phyloP scores from a whole-genome alignment of 1,139 yeast species.

The Geotrichum fermentans region DNA sequence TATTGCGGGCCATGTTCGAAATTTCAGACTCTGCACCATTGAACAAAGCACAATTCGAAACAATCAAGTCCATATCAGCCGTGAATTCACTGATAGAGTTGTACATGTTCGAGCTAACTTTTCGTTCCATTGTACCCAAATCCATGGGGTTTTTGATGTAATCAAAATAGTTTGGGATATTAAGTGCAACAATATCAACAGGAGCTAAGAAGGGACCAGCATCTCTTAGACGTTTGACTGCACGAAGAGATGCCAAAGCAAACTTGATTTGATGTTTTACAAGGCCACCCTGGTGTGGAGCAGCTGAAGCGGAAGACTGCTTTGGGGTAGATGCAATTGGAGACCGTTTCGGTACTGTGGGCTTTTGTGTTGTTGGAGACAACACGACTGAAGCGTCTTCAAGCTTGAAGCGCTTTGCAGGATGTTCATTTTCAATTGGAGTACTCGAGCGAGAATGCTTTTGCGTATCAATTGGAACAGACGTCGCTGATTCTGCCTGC shows the following conservation, averaged over 20 bases:
- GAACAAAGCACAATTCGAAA: slow-evolving; percentile 71
- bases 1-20: slow-evolving; percentile 83
- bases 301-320: not conserved
- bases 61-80: slow-evolving; percentile 82
- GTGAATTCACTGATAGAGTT: slow-evolving; percentile 61
- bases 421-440: not conserved
- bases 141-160: slow-evolving; percentile 90
- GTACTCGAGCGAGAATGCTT: slow-evolving; percentile 4
- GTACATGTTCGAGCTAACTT: slow-evolving; percentile 65
- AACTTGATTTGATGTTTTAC: slow-evolving; percentile 82
- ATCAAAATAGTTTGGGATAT: slow-evolving; percentile 86
- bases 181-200: slow-evolving; percentile 81
- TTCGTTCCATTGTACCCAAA: slow-evolving; percentile 80
- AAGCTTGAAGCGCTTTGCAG: slow-evolving; percentile 4
- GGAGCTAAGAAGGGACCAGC: slow-evolving; percentile 87
- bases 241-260: slow-evolving; percentile 44
- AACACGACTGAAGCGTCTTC: not conserved
- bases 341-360: not conserved
- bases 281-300: slow-evolving; percentile 45
- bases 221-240: slow-evolving; percentile 85
- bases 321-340: not conserved
- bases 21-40: slow-evolving; percentile 82
- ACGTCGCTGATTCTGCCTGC: not conserved
- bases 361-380: not conserved
- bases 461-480: not conserved